Evolutionary conservation across 306 rosid genomes (phyloP), one percentile per base, ranked within the genome.

Genomic region (Argentina anserina): DNA sequence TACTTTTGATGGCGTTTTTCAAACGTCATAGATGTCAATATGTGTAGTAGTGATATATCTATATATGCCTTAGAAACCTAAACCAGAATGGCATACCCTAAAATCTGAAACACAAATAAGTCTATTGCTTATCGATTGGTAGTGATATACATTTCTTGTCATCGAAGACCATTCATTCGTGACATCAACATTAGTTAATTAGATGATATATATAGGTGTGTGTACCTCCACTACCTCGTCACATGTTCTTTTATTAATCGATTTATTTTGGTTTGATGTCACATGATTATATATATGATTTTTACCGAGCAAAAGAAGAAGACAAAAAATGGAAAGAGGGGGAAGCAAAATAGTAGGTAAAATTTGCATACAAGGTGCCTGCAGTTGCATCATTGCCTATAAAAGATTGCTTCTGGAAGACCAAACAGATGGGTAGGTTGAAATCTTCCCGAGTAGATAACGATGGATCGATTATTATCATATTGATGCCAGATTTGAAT

Each of bases 371-470:
- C 29, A 21, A 3, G 43, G 40, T 13, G 64, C 64, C 64, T 58
- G 17, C 23, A 25, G 2, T 9, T 68, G 29, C 63, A 50, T 50
- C 34, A 69, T 34, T 33, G 47, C 63, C 74, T 36, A 37, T 34
- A 52, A 70, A 70, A 36, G 36, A 36, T 23, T 53, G 17, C 18
- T 52, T 53, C n/a, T 53, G 26, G 65, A 70, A 53, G 34, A 53
- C 75, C 66, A 71, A 56, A 37, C 50, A 20, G n/a, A 41, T 56
- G 41, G 29, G 67, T 40, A 55, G 75, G 75, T 26, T 67, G 34
- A 56, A 56, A 56, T 56, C 33, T 55, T 26, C 15, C 55, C 55
- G 40, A 70, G 14, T 21, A 36, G 13, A 39, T 56, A 55, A 71
- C 66, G 75, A 55, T 55, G 29, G 11, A 36, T 63, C 6, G 4